These are phyloP conservation scores for Geotrichum citri-aurantii DNA, from an alignment of 1,139 yeast species.

Conservation along the genomic window DNA sequence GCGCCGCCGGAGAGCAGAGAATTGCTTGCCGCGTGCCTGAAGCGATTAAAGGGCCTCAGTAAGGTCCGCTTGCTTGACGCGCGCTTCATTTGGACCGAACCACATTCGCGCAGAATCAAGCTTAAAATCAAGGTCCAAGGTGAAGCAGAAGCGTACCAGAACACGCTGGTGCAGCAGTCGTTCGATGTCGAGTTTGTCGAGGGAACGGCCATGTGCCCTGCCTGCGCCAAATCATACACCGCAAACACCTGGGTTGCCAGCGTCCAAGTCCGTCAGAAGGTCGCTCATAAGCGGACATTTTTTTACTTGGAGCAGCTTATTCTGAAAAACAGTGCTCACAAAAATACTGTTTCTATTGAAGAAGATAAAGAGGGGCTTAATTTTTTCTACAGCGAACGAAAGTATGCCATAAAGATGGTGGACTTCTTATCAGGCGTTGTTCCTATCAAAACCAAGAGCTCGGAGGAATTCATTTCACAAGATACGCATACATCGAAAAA, in stretches of 20 bases:
- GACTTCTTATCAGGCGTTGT: slow-evolving; percentile 82
- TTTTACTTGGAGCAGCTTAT: slow-evolving; percentile 92
- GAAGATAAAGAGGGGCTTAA: slow-evolving; percentile 94
- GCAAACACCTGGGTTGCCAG: slow-evolving; percentile 99
- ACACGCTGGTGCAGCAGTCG: slow-evolving; percentile 87
- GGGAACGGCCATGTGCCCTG: slow-evolving; percentile 94
- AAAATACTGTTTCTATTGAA: slow-evolving; percentile 85
- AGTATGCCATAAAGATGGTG: slow-evolving; percentile 89
- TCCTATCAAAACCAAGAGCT: slow-evolving; percentile 73
- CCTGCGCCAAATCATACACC: slow-evolving; percentile 95
- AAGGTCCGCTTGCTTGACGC: slow-evolving; percentile 90
- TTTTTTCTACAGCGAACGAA: slow-evolving; percentile 80
- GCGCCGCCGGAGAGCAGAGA: slow-evolving; percentile 93
- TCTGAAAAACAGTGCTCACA: slow-evolving; percentile 86
- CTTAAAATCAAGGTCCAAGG: slow-evolving; percentile 92
- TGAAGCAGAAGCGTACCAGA: slow-evolving; percentile 69
- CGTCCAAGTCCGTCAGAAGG: slow-evolving; percentile 96
- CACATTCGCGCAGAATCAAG: slow-evolving; percentile 92
- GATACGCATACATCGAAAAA: slow-evolving; percentile 89
- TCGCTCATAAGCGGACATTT: slow-evolving; percentile 93
- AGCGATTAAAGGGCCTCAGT: slow-evolving; percentile 80
- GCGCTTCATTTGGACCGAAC: slow-evolving; percentile 96
- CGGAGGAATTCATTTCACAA: slow-evolving; percentile 84
- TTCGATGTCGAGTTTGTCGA: slow-evolving; percentile 96
- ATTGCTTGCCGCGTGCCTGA: slow-evolving; percentile 79